phyloP scores from a whole-genome alignment of 768 basidiomycete genomes.

The Galerina sulciceps region DNA sequence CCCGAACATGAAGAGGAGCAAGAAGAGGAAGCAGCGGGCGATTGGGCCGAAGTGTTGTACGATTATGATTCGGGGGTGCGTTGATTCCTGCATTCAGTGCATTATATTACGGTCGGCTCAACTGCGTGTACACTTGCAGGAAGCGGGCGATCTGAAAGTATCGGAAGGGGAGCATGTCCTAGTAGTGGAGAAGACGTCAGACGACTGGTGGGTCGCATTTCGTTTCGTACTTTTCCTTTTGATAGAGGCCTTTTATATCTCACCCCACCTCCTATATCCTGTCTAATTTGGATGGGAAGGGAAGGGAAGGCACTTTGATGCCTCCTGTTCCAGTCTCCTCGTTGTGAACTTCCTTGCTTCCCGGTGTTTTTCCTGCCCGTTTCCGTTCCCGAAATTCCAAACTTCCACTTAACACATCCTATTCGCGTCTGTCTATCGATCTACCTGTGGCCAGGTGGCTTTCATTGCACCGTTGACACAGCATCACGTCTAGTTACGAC shows the following conservation, averaged over 20 bases:
- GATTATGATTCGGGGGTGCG: constrained; percentile 70
- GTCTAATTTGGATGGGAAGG: constrained; percentile 2
- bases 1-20: constrained; percentile 40
- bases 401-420: not conserved
- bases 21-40: constrained; percentile 40
- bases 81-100: not conserved
- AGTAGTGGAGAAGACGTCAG: constrained; percentile 68
- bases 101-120: not conserved
- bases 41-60: constrained; percentile 82
- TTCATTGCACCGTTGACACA: constrained; percentile 1
- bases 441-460: constrained; percentile 2
- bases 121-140: constrained; percentile 42
- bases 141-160: constrained; percentile 68
- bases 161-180: constrained; percentile 61
- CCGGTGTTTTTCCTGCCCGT: not conserved
- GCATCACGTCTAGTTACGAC: not conserved
- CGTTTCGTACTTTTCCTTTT: constrained; percentile 10
- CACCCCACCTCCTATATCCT: constrained; percentile 1
- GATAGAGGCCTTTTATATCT: constrained; percentile 6
- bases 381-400: not conserved
- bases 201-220: constrained; percentile 66
- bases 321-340: constrained; percentile 6
- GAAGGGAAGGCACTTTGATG: constrained; percentile 1
- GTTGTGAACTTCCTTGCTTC: constrained; percentile 3
- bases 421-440: constrained; percentile 1